Evolutionary conservation across 2,329 filamentous ascomycete genomes (phyloP), one percentile per base, ranked within the genome.

Genomic region (Bipolaris sorokiniana): DNA sequence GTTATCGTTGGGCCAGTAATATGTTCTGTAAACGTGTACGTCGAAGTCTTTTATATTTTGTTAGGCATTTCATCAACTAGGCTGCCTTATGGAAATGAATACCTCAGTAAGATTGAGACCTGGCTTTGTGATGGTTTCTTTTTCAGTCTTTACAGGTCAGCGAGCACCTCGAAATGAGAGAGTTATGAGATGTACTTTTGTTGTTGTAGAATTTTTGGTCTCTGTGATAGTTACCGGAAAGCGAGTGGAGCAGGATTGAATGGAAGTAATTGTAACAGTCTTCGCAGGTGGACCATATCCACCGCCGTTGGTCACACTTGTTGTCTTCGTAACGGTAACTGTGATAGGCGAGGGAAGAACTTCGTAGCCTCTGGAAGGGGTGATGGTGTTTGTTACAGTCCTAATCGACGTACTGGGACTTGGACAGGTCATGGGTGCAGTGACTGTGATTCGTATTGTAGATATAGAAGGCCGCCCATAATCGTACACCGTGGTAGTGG

Each of bases 401-500:
- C 33, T 38, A 6, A 22, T 55, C 11, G 40, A 22, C 23, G 34
- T 47, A 7, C 20, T 38, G 1, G 51, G 51, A 23, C 47, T 48
- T 13, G 51, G 42, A 34, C 51, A 53, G 26, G 42, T 48, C 7
- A 47, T 45, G 3, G 63, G 59, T n/a, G 51, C 48, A 23, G 60
- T 64, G 11, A 36, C 51, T 2, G 63, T 67, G 18, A 49, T 38
- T 23, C 54, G 62, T 7, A 37, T 45, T 2, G 61, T 67, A 7
- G 45, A 47, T 7, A 46, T 61, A 23, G 40, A 34, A 1, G 63
- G 62, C 3, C 34, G 40, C 28, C 44, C 52, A 31, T 62, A 38
- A n/a, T 54, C 54, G 10, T 53, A 53, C 33, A 53, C 20, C 5
- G 51, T 53, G 45, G 36, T 54, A 7, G 44, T 51, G 1, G 54